A percentile compares a stretch with the other conserved stretches of the same genome.
phyloP scores from a whole-genome alignment of 2,329 filamentous ascomycete species.

The Aspergillus hiratsukae region DNA sequence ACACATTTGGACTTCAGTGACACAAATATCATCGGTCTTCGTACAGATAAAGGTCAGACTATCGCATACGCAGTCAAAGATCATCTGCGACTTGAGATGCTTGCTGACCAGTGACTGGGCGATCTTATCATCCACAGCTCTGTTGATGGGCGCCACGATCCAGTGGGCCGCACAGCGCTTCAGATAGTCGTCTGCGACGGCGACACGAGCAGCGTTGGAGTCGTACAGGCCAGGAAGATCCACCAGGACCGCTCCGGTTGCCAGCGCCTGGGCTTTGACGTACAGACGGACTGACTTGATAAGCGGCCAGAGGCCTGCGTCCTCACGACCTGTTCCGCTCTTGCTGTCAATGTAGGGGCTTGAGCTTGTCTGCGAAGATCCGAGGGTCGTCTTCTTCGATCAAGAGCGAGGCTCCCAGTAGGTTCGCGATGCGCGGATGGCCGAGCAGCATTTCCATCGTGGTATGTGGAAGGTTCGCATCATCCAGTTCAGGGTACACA shows the following conservation, averaged over 20 bases:
- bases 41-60: slow-evolving; percentile 58
- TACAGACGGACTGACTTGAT: slow-evolving; percentile 39
- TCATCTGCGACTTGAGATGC: slow-evolving; percentile 55
- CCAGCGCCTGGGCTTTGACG: slow-evolving; percentile 47
- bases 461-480: slow-evolving; percentile 37
- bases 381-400: slow-evolving; percentile 37
- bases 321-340: slow-evolving; percentile 36
- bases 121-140: slow-evolving; percentile 57
- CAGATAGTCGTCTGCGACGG: slow-evolving; percentile 56
- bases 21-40: slow-evolving; percentile 59
- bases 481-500: slow-evolving; percentile 35
- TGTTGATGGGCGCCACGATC: slow-evolving; percentile 59
- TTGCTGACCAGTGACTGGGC: slow-evolving; percentile 54
- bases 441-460: slow-evolving; percentile 41
- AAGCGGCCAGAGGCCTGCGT: slow-evolving; percentile 39
- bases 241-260: slow-evolving; percentile 53
- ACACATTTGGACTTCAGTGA: slow-evolving; percentile 42
- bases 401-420: slow-evolving; percentile 46
- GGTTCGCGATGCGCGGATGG: slow-evolving; percentile 32
- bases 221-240: slow-evolving; percentile 59
- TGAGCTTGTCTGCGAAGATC: slow-evolving; percentile 45
- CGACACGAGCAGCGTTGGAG: slow-evolving; percentile 55
- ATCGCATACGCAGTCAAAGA: slow-evolving; percentile 53
- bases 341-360: slow-evolving; percentile 54
- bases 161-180: slow-evolving; percentile 57